Base-by-base conservation (phyloP, 2,329 filamentous ascomycete genomes). In the Scolecobasidium constrictum region DNA sequence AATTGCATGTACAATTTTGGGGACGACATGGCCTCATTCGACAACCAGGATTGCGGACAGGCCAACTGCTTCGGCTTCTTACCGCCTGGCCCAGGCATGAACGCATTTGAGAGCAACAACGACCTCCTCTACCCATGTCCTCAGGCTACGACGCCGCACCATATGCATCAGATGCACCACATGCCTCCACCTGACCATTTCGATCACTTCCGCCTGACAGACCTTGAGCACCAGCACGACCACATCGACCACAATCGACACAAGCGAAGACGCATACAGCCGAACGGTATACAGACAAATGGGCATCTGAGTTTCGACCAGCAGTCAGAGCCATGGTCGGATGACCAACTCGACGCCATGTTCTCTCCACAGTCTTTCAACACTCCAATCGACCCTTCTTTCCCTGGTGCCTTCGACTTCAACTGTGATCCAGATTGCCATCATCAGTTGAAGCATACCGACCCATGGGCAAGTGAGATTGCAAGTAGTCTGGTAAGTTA, bases 31-130 rank as follows among this genome's bases (percentile, higher is more conserved):
- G 26, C 26, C 9, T 7, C 17, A 6, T 36, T 21, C 18, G 40
- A 42, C 17, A 26, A 28, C 18, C 34, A 16, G 9, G 15, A 34
- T 2, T 42, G 40, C 15, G 33, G 22, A 12, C 33, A 37, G 13
- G 40, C 31, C 19, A 20, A 36, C 7, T 42, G 40, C 21, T 34
- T 20, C 36, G 40, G 40, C 18, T 7, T 42, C 15, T 42, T 34
- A 12, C 33, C 33, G 12, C 16, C 15, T 20, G 40, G 17, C 15
- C 22, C 31, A 17, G 19, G 33, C 9, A 7, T 31, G n/a, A n/a
- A n/a, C n/a, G n/a, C n/a, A n/a, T n/a, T n/a, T n/a, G n/a, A n/a
- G n/a, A n/a, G n/a, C n/a, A n/a, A n/a, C n/a, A n/a, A n/a, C n/a
- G n/a, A n/a, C n/a, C n/a, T n/a, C n/a, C n/a, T n/a, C n/a, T n/a